Base-by-base conservation (phyloP, 192 early-diverging fungal genomes). In the Gonapodya sp. region DNA sequence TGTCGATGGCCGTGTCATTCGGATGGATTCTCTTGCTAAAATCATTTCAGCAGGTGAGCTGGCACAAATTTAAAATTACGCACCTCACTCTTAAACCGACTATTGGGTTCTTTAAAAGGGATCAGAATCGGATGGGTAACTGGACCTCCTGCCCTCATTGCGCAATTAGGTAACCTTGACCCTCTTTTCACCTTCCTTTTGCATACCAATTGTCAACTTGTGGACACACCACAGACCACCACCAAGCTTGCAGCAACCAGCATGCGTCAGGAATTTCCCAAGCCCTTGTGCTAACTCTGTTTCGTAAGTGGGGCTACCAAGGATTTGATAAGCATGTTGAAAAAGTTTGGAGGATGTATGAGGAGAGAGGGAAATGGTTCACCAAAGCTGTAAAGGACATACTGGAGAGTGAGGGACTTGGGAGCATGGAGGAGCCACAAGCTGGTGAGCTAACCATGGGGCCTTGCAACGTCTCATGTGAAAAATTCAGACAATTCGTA, bases 21-120 rank as follows among this genome's bases (percentile, higher is more conserved):
- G 97, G 0, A 92, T 97, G 73, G 97, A 98, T 82, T 94, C 93
- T 34, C 92, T 98, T 82, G 94, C 94, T 83, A 98, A 98, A 84
- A 91, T 98, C 78, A 80, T 98, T 35, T 94, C 94, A 1, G 93
- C 95, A 0, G 46, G 46, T 64, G 8, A 64, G 46, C 24, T 64
- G 8, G 24, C 24, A n/a, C n/a, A n/a, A n/a, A n/a, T n/a, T n/a
- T n/a, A n/a, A n/a, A n/a, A n/a, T n/a, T n/a, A n/a, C n/a, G n/a
- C n/a, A n/a, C n/a, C n/a, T n/a, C n/a, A n/a, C n/a, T n/a, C n/a
- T n/a, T n/a, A n/a, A n/a, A n/a, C n/a, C n/a, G n/a, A n/a, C n/a
- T n/a, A n/a, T n/a, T n/a, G n/a, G n/a, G n/a, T n/a, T n/a, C 46
- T 16, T 64, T 24, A 16, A 24, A 16, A 64, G 97, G 97, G 35